A percentile compares a stretch with the other conserved stretches of the same genome.
phyloP scores from a whole-genome alignment of 148 eudicot genomes.

The Rheum nobile region DNA sequence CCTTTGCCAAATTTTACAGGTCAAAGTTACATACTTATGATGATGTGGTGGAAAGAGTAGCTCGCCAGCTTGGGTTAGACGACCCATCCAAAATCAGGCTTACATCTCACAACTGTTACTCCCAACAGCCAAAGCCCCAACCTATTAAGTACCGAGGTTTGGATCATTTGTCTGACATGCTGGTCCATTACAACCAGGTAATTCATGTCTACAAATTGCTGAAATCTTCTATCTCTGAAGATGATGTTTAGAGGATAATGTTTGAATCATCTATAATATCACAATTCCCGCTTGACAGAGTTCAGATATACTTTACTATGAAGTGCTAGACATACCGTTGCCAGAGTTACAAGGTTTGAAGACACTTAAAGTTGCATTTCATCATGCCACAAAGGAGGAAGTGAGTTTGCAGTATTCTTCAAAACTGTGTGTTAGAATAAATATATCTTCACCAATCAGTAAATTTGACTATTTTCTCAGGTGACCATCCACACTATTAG shows the following conservation, averaged over 20 bases:
- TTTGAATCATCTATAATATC: not conserved
- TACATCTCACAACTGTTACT: conserved; percentile 56
- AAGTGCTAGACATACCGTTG: conserved; percentile 42
- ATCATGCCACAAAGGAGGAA: conserved; percentile 51
- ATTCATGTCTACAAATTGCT: not conserved
- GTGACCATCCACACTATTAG: conserved; percentile 20
- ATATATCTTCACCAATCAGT: not conserved
- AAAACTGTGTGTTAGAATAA: not conserved
- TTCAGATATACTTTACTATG: conserved; percentile 32
- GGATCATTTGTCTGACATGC: conserved; percentile 47
- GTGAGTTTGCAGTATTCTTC: conserved; percentile 17
- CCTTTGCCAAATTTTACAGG: not conserved
- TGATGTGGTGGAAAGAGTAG: conserved; percentile 31
- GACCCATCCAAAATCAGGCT: conserved; percentile 22
- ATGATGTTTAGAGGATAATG: not conserved
- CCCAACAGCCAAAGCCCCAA: conserved; percentile 96
- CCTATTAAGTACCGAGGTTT: conserved; percentile 83
- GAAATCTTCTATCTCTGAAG: not conserved
- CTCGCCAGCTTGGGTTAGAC: conserved; percentile 18
- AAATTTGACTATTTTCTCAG: conserved; percentile 1
- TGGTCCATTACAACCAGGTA: conserved; percentile 20
- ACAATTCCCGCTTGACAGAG: conserved; percentile 13
- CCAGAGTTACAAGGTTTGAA: conserved; percentile 46
- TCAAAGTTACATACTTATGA: conserved; percentile 60
- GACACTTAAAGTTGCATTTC: conserved; percentile 52